phyloP scores from a whole-genome alignment of 1,284 basidiomycete species.

The Malassezia psittaci region DNA sequence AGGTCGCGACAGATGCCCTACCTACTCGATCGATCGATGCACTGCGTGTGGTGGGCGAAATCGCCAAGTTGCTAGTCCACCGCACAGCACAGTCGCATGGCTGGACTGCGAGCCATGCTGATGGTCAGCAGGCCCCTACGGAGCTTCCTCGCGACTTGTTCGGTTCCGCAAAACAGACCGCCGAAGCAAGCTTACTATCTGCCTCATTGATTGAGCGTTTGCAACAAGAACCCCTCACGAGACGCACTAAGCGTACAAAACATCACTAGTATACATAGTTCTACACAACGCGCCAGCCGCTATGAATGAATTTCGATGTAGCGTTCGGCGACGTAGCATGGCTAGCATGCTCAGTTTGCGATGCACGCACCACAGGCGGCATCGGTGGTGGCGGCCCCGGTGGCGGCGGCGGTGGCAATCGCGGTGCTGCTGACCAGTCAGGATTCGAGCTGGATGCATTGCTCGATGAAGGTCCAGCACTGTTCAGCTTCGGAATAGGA shows the following conservation, averaged over 20 bases:
- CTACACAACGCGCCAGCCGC: conserved; percentile 12
- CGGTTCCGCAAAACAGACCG: not conserved
- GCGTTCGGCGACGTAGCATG: not conserved
- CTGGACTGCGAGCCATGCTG: conserved; percentile 56
- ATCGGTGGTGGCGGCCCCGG: conserved; percentile 17
- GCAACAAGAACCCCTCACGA: not conserved
- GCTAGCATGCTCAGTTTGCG: not conserved
- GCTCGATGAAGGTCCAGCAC: not conserved
- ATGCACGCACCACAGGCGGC: conserved; percentile 15
- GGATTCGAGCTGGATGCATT: not conserved
- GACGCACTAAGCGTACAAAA: not conserved
- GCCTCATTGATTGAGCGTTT: not conserved
- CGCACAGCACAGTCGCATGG: conserved; percentile 57
- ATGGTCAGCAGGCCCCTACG: not conserved
- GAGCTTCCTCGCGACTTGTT: conserved; percentile 2
- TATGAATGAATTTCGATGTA: not conserved
- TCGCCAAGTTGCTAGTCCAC: conserved; percentile 77
- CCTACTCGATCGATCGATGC: conserved; percentile 37
- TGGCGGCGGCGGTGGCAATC: conserved; percentile 20
- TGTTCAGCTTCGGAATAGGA: not conserved
- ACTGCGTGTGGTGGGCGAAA: conserved; percentile 75
- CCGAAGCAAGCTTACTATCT: not conserved
- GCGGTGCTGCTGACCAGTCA: not conserved
- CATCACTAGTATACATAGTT: conserved; percentile 53
- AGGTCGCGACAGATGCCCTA: conserved; percentile 4